Conservation (phyloP, 2,329 filamentous ascomycete species). For the Penicillium psychrosexuale region DNA sequence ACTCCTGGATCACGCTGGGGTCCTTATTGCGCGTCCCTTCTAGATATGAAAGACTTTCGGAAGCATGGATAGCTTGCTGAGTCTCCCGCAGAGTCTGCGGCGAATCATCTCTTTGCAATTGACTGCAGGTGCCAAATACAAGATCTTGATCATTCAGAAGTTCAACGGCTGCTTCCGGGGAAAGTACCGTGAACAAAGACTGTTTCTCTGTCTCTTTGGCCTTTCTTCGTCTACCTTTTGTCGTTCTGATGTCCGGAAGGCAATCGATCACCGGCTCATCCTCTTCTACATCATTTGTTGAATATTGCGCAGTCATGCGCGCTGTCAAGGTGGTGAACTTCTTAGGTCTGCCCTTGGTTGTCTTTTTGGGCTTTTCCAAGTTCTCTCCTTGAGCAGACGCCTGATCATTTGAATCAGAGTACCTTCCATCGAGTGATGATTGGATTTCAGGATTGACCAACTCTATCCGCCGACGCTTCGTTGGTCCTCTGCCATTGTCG, state of each 20-base stretch:
- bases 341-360: slow-evolving; percentile 58
- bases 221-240: slow-evolving; percentile 24
- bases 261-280: slow-evolving; percentile 11
- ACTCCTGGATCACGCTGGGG: neutral
- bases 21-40: slow-evolving; percentile 1
- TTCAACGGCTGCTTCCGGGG: slow-evolving; percentile 65
- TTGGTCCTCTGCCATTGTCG: slow-evolving; percentile 26
- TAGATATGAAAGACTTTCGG: slow-evolving; percentile 22
- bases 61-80: slow-evolving; percentile 32
- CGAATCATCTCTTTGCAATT: slow-evolving; percentile 70
- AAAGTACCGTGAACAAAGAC: slow-evolving; percentile 60
- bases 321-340: slow-evolving; percentile 76
- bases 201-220: slow-evolving; percentile 25
- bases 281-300: slow-evolving; percentile 33
- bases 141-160: slow-evolving; percentile 69
- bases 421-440: slow-evolving; percentile 9
- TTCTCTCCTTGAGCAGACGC: slow-evolving; percentile 13
- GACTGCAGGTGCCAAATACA: slow-evolving; percentile 82
- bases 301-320: slow-evolving; percentile 69
- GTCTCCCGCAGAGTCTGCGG: slow-evolving; percentile 52
- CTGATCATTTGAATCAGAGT: slow-evolving; percentile 8
- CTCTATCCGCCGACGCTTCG: slow-evolving; percentile 40
- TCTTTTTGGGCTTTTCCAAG: slow-evolving; percentile 17
- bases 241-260: slow-evolving; percentile 10
- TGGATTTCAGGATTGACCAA: slow-evolving; percentile 27